Conservation (phyloP, 176 grass and related monocot species). For the Dactylis glomerata region DNA sequence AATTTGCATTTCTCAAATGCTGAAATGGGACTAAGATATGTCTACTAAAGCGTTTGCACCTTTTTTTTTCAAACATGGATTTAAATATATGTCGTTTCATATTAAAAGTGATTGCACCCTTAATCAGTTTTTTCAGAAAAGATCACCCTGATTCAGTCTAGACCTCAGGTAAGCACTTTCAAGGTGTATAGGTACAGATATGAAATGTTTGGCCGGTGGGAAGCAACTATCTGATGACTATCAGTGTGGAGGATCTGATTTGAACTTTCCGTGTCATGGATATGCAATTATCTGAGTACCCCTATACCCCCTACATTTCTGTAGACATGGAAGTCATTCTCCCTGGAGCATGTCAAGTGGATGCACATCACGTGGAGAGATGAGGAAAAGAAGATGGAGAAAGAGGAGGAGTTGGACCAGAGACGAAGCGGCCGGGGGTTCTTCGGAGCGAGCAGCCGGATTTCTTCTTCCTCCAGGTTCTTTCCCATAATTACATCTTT, state of each 20-base stretch:
- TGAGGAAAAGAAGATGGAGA: neutral
- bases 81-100: neutral
- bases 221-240: neutral
- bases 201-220: neutral
- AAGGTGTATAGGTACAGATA: neutral
- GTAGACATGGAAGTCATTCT: neutral
- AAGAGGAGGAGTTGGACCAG: neutral
- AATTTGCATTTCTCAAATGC: neutral
- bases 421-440: neutral
- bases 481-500: constrained; percentile 8
- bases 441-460: neutral
- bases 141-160: neutral
- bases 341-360: neutral
- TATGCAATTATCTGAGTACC: neutral
- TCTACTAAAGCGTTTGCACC: neutral
- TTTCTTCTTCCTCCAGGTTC: constrained; percentile 30
- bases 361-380: neutral
- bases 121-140: neutral
- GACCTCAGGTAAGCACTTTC: neutral
- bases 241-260: neutral
- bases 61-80: neutral
- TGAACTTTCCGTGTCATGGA: neutral
- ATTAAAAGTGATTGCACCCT: neutral
- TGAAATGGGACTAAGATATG: constrained; percentile 7
- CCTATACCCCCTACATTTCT: neutral